Percentiles rank a stretch among this genome's conserved stretches.
Evolutionary conservation across 2,329 filamentous ascomycete species (phyloP).

Genomic region (Drechmeria coniospora): DNA sequence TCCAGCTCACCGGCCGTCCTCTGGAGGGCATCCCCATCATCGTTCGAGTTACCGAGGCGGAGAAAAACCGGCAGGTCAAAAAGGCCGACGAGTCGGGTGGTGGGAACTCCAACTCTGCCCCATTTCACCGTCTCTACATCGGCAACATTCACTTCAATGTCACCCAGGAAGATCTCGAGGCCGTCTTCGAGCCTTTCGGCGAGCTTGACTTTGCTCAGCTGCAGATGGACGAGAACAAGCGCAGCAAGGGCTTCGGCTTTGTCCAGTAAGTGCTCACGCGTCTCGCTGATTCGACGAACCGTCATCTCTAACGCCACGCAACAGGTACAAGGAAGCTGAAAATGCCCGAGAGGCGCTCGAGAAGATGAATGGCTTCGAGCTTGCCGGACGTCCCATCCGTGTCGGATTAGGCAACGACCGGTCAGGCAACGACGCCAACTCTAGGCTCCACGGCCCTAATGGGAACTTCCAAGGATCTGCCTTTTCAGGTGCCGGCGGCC

Average conservation of each 20-base stretch:
- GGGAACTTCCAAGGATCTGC: conserved; percentile 69
- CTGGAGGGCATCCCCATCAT: conserved; percentile 98
- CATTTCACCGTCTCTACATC: conserved; percentile 95
- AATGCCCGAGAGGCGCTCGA: conserved; percentile 90
- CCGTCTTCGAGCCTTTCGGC: conserved; percentile 94
- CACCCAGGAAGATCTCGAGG: conserved; percentile 86
- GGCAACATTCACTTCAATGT: conserved; percentile 99
- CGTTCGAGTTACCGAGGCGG: conserved; percentile 93
- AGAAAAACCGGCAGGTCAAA: conserved; percentile 95
- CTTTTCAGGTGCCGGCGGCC: conserved; percentile 80
- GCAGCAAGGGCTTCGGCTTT: conserved; percentile 93
- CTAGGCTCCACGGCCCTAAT: conserved; percentile 72
- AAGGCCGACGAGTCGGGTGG: conserved; percentile 54
- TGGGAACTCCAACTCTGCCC: conserved; percentile 71
- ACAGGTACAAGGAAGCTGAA: conserved; percentile 73
- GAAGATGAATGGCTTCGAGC: conserved; percentile 99
- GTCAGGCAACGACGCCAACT: conserved; percentile 88
- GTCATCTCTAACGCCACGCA: not conserved
- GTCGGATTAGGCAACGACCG: conserved; percentile 99
- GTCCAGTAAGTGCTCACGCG: conserved; percentile 61
- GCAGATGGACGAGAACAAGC: conserved; percentile 84
- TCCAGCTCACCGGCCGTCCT: conserved; percentile 97
- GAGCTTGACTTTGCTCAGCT: conserved; percentile 95
- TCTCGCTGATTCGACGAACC: not conserved
- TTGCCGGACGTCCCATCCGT: conserved; percentile 91